Base-by-base conservation (phyloP, 768 basidiomycete genomes). In the Lactifluus piperatus region DNA sequence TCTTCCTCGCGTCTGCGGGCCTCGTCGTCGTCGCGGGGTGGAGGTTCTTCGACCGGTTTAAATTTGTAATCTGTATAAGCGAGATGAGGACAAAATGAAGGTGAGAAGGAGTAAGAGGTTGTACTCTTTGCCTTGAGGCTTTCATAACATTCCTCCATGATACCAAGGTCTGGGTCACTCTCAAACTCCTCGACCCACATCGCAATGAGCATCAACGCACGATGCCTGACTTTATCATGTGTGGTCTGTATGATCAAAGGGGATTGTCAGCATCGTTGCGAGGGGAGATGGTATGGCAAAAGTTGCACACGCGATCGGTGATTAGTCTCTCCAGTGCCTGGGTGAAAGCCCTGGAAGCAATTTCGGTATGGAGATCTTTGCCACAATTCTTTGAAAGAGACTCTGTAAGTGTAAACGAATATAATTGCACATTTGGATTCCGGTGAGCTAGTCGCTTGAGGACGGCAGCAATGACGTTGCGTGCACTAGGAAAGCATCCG, bases 341-440 rank as follows among this genome's bases (percentile, higher is more conserved):
- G 1, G 94, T 97, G 76, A 97, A 99, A 3, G 90, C 88, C 52
- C 90, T 81, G 22, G 88, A 90, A 0, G 92, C 86, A 51, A 99
- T 77, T 71, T 99, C 95, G 47, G 87, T 79, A 70, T 94, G 84
- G 11, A 97, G 74, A 26, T 82, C 78, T 63, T 86, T 78, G 2
- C 83, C 83, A 65, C 91, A 91, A 73, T 99, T 99, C 81, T 94
- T 95, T 37, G 86, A 85, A 11, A 99, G 78, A 0, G 94, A 82
- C 68, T 97, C 95, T 2, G 86, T 80, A 18, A 98, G 79, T 1
- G 91, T 83, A 5, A 99, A 81, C 5, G 95, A 82, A 68, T 94
- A 97, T 1, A 97, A 81, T 73, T 99, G 97, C 2, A 99, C 97
- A 65, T 95, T 99, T 2, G 97, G 88, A 70, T 90, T 97, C 20